phyloP scores from a whole-genome alignment of 495 filamentous ascomycete species.

The Lasiosphaeria miniovina region DNA sequence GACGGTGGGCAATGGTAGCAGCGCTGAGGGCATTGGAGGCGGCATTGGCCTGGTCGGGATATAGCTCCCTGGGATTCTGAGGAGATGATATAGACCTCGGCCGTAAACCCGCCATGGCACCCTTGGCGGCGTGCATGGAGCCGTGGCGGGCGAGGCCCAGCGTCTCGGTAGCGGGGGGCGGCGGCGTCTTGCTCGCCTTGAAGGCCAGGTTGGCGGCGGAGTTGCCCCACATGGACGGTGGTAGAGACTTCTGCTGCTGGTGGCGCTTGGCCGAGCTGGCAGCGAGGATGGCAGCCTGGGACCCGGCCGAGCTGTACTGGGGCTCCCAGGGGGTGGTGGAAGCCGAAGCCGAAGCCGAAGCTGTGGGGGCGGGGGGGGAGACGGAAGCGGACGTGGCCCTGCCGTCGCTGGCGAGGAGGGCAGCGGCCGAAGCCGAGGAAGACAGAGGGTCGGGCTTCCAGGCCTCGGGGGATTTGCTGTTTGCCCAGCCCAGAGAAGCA shows the following conservation, averaged over 20 bases:
- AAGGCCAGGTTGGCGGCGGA: constrained; percentile 60
- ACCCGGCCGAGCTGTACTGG: constrained; percentile 56
- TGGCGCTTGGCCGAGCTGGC: constrained; percentile 59
- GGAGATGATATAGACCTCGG: constrained; percentile 67
- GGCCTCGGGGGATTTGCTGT: constrained; percentile 56
- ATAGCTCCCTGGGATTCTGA: constrained; percentile 37
- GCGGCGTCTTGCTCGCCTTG: constrained; percentile 24
- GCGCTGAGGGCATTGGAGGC: constrained; percentile 64
- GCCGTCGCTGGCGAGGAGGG: constrained; percentile 65
- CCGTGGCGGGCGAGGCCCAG: constrained; percentile 39
- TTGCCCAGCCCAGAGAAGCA: constrained; percentile 68
- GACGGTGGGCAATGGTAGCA: constrained; percentile 57
- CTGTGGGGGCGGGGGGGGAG: background rate
- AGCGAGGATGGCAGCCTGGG: constrained; percentile 64
- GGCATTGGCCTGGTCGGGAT: constrained; percentile 58
- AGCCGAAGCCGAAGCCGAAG: too few species aligned
- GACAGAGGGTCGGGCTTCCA: constrained; percentile 57
- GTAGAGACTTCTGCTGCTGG: constrained; percentile 38
- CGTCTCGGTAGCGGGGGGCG: constrained; percentile 9
- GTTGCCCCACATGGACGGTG: constrained; percentile 49
- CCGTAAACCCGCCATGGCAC: constrained; percentile 61
- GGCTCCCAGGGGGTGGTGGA: constrained; percentile 29
- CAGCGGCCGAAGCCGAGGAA: constrained; percentile 64
- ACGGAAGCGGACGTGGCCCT: constrained; percentile 53
- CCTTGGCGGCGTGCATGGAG: constrained; percentile 69